Evolutionary conservation across 2,329 filamentous ascomycete species (phyloP).

Genomic region (Mycosphaerella sp.): DNA sequence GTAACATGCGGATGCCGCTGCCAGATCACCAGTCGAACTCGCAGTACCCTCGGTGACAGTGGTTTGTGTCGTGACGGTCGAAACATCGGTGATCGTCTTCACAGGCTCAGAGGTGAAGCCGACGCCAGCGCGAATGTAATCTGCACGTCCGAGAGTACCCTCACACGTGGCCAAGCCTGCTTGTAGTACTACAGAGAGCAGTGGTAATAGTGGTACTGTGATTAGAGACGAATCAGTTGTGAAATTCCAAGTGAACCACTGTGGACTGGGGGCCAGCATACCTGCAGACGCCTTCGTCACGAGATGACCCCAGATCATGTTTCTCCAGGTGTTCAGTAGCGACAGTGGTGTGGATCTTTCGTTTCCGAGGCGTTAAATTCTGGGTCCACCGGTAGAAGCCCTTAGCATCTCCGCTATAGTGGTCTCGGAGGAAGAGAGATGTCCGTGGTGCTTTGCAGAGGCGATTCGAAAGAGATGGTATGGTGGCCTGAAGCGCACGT

Average conservation of each 20-base stretch:
- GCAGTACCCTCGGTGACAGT: background rate
- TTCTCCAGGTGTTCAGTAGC: background rate
- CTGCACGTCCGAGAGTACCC: constrained; percentile 1
- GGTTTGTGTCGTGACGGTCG: background rate
- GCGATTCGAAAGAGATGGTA: background rate
- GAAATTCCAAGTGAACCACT: background rate
- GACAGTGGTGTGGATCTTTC: background rate
- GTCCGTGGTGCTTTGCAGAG: background rate
- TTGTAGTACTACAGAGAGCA: constrained; percentile 1
- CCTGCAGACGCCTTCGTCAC: constrained; percentile 2
- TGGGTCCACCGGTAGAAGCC: background rate
- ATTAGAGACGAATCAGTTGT: background rate
- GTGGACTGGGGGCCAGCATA: background rate
- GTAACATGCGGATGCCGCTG: constrained; percentile 3
- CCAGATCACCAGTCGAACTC: background rate
- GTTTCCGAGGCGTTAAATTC: background rate
- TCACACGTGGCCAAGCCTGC: background rate
- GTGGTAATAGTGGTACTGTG: background rate
- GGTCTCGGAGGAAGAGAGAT: background rate
- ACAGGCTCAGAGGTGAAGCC: no score
- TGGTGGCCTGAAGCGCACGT: no score
- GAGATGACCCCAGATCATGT: constrained; percentile 2
- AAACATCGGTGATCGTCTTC: background rate
- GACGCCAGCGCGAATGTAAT: constrained; percentile 16
- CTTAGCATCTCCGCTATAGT: background rate